These are phyloP conservation scores for Solanum verrucosum DNA, from an alignment of 257 asterid genomes.

Conservation along the genomic window DNA sequence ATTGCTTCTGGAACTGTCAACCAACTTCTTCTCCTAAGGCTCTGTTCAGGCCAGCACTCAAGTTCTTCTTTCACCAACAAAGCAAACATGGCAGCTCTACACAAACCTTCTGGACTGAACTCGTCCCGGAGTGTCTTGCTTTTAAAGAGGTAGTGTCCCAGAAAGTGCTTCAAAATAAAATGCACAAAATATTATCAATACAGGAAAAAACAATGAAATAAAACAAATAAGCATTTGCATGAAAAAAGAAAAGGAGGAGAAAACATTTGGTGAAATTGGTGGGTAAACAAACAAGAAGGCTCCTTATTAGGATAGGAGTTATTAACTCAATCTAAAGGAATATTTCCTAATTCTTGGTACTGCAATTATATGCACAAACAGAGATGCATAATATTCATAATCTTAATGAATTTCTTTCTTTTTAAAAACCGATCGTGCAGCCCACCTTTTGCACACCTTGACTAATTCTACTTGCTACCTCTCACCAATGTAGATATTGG, in stretches of 20 bases:
- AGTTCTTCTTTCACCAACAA: conserved; percentile 78
- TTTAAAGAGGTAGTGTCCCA: conserved; percentile 66
- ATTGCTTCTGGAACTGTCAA: conserved; percentile 54
- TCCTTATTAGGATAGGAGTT: not conserved
- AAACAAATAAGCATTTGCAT: not conserved
- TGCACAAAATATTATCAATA: not conserved
- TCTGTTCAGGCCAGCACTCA: conserved; percentile 77
- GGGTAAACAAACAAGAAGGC: not conserved
- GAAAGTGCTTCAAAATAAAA: conserved; percentile 41
- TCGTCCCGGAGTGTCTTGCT: conserved; percentile 84
- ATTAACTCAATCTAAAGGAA: not conserved
- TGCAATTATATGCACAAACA: not conserved
- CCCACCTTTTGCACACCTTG: not conserved
- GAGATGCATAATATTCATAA: not conserved
- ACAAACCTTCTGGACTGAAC: conserved; percentile 77
- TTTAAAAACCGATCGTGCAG: not conserved
- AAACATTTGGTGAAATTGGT: not conserved
- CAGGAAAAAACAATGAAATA: not conserved
- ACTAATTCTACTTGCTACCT: not conserved
- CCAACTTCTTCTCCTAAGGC: conserved; percentile 67
- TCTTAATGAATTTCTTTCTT: not conserved
- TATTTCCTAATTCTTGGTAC: not conserved
- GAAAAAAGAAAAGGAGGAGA: not conserved
- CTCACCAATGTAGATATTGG: not conserved
- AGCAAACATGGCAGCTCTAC: conserved; percentile 82